Base-by-base conservation (phyloP, 805 yeast genomes). In the Candida orba region DNA sequence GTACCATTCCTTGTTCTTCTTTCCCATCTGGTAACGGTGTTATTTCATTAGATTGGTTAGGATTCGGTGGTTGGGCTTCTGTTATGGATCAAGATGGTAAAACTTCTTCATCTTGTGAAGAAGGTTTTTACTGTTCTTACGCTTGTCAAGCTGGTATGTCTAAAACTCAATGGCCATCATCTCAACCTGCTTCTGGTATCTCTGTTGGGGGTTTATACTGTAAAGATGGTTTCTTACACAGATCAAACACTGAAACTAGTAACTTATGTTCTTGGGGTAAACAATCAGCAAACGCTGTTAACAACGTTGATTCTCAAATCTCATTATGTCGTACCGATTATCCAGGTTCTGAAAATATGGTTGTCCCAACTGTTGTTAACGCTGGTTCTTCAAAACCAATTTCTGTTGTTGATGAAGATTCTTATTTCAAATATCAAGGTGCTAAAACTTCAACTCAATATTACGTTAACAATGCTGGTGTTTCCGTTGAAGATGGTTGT, bases 341-440 rank as follows among this genome's bases (percentile, higher is more conserved):
- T 79, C 99, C 99, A 62, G 99, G 99, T 72, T 83, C 96, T 52
- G 99, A 91, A 74, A 89, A 89, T 78, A 93, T 91, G 98, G 95
- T 82, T 54, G 76, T 91, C 50, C 98, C 99, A 65, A 90, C 98
- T 48, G 71, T 78, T 50, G 84, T 90, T 42, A 65, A 63, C 30
- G 84, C 83, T 47, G 96, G 95, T 57, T 57, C 70, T 33, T 54
- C 75, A 33, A 65, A 73, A 59, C 82, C 84, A 45, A 70, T 89
- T 54, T 74, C 96, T 42, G 95, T 84, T 53, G 96, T 90, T 51
- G 75, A 88, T 66, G 77, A 79, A 63, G 82, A 71, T 52, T 58
- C 72, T 51, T 91, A 91, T 77, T 93, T 79, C 78, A 63, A 63
- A 46, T 90, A 96, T 96, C 54, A 69, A 60, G 95, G 95, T 45